Evolutionary conservation across 2,329 filamentous ascomycete species (phyloP).

Genomic region (Xylaria sp.): DNA sequence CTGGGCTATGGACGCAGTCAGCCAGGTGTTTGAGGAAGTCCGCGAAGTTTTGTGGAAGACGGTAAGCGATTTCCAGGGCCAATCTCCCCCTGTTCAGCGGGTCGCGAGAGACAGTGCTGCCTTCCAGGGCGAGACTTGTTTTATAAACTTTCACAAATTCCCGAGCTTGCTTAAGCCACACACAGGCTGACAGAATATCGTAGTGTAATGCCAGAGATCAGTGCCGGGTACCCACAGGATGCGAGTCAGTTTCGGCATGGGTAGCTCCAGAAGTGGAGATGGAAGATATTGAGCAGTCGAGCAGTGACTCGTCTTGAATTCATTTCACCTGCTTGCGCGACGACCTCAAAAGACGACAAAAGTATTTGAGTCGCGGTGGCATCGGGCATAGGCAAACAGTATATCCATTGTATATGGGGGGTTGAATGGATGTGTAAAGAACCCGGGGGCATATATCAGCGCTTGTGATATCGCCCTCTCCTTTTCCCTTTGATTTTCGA

Average conservation of each 20-base stretch:
- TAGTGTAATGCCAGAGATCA: constrained; percentile 54
- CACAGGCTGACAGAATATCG: not conserved
- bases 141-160: not conserved
- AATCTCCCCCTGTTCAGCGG: not conserved
- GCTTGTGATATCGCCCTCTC: too few species aligned
- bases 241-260: constrained; percentile 58
- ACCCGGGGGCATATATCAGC: too few species aligned
- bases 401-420: too few species aligned
- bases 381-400: too few species aligned
- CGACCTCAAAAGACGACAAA: not conserved
- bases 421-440: too few species aligned
- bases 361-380: not conserved
- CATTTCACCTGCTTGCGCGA: not conserved
- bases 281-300: constrained; percentile 39
- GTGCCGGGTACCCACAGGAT: constrained; percentile 70
- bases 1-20: constrained; percentile 88
- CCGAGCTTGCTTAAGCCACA: not conserved
- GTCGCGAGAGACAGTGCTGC: too few species aligned
- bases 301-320: constrained; percentile 40
- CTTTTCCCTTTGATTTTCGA: too few species aligned
- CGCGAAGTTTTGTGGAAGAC: constrained; percentile 86
- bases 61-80: not conserved
- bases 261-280: constrained; percentile 28
- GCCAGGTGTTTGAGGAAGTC: constrained; percentile 82
- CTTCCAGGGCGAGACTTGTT: too few species aligned